These are phyloP conservation scores for Botrytis sinoallii DNA, from an alignment of 2,329 filamentous ascomycete genomes.

Conservation along the genomic window DNA sequence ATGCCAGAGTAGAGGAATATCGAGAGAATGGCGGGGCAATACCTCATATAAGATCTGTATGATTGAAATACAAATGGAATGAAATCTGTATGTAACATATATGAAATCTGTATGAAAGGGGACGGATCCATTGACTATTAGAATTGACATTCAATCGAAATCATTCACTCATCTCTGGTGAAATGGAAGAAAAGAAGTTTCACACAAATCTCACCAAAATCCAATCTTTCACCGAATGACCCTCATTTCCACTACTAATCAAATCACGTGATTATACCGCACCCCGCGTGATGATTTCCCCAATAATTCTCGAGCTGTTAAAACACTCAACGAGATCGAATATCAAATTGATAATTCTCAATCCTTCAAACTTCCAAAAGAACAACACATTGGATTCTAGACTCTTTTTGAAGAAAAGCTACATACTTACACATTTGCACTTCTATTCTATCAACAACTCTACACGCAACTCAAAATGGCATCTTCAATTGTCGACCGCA, in stretches of 20 bases:
- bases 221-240: neutral
- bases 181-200: neutral
- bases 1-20: neutral
- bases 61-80: neutral
- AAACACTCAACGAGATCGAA: neutral
- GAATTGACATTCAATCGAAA: neutral
- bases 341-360: neutral
- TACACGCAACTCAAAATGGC: constrained; percentile 27
- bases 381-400: neutral
- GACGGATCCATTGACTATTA: neutral
- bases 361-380: neutral
- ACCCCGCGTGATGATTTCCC: neutral
- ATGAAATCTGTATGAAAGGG: too few relatives aligned
- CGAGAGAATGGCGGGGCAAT: too few relatives aligned
- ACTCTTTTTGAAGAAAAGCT: too few relatives aligned
- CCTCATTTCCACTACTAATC: neutral
- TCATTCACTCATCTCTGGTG: neutral
- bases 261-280: neutral
- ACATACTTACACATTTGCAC: rapidly evolving
- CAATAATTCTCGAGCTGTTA: neutral
- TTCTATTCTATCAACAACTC: neutral
- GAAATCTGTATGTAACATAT: neutral
- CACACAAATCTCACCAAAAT: neutral
- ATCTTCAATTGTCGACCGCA: constrained; percentile 33
- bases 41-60: too few relatives aligned